phyloP scores from a whole-genome alignment of 2,329 filamentous ascomycete species.

The Penicillium sp. region DNA sequence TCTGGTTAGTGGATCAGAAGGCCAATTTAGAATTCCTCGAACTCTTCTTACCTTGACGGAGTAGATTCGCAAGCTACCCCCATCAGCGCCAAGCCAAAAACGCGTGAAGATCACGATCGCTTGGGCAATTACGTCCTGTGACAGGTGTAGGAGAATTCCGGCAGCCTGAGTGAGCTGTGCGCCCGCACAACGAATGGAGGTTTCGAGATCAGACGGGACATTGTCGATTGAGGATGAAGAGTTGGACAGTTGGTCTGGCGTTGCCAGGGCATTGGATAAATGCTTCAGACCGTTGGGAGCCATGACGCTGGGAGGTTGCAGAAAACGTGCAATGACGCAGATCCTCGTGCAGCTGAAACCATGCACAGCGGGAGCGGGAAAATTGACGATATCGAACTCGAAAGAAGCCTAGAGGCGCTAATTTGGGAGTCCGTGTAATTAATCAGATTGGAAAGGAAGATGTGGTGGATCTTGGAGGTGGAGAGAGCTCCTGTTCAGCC shows the following conservation, averaged over 20 bases:
- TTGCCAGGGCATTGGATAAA: conserved; percentile 46
- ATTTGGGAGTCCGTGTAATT: not conserved
- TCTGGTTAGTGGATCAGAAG: not conserved
- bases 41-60: conserved; percentile 37
- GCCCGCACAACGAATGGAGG: conserved; percentile 45
- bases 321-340: conserved; percentile 13
- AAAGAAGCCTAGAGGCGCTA: not conserved
- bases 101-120: conserved; percentile 78
- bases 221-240: conserved; percentile 46
- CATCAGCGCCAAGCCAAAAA: conserved; percentile 64
- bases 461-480: conserved; percentile 21
- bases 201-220: conserved; percentile 40
- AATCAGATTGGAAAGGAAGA: conserved; percentile 11
- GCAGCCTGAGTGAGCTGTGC: conserved; percentile 47
- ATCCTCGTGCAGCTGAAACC: conserved; percentile 9
- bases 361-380: conserved; percentile 8
- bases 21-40: not conserved
- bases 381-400: not conserved
- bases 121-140: conserved; percentile 81
- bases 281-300: conserved; percentile 29
- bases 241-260: conserved; percentile 42
- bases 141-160: conserved; percentile 71
- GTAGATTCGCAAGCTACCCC: conserved; percentile 43
- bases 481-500: conserved; percentile 28
- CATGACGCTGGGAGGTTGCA: conserved; percentile 19